Percentiles rank a stretch among this genome's conserved stretches.
Evolutionary conservation across 2,329 filamentous ascomycete species (phyloP).

Genomic region (Sporothrix dimorphospora): DNA sequence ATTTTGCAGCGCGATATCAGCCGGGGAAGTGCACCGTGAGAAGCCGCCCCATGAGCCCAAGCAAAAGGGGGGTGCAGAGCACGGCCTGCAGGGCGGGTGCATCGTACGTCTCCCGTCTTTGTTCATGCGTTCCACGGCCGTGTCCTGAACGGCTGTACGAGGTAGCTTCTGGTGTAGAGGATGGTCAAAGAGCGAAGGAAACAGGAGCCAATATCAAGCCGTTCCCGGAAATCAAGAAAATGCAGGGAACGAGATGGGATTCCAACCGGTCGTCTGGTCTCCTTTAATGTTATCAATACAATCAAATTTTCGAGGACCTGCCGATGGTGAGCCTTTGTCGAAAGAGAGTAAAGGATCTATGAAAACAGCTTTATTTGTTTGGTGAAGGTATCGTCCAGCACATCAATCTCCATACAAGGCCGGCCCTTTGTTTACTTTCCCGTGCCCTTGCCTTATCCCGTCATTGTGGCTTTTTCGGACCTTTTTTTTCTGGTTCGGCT

Average conservation of each 20-base stretch:
- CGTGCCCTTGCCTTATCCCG: neutral
- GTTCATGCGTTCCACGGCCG: neutral
- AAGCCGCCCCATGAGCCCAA: neutral
- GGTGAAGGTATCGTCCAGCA: too few relatives aligned
- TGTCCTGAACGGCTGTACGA: neutral
- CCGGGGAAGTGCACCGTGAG: constrained; percentile 4
- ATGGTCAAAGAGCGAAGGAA: neutral
- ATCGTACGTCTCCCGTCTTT: constrained; percentile 7
- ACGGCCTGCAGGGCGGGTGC: neutral
- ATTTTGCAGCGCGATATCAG: constrained; percentile 14
- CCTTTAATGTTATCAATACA: neutral
- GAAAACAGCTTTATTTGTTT: too few relatives aligned
- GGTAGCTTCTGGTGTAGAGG: neutral
- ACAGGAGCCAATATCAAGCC: constrained; percentile 30
- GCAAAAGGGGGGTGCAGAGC: neutral
- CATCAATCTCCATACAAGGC: neutral
- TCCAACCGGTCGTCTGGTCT: neutral
- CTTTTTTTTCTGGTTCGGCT: constrained; percentile 9
- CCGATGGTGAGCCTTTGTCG: neutral
- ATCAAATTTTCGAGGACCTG: neutral
- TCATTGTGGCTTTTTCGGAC: constrained; percentile 18
- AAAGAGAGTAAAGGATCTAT: neutral
- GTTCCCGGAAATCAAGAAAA: constrained; percentile 30
- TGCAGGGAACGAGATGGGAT: neutral
- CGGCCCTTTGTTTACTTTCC: neutral